These are phyloP conservation scores for Microbotryum silenes-acaulis DNA, from an alignment of 1,284 basidiomycete species.

Conservation along the genomic window DNA sequence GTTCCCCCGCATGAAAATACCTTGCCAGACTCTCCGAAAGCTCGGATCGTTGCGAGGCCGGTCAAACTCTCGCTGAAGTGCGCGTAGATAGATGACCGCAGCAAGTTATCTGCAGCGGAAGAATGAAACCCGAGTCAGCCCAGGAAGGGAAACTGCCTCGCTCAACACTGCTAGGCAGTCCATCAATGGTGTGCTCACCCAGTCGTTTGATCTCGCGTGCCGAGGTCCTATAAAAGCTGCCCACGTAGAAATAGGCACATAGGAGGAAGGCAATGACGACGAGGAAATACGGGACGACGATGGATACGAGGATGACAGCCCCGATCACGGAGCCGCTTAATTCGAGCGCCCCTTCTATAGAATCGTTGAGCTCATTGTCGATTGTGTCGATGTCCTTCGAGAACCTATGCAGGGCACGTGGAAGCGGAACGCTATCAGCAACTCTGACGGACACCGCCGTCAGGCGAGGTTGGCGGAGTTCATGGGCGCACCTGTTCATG, in stretches of 20 bases:
- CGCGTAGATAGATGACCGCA: conserved; percentile 64
- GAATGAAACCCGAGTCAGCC: no score
- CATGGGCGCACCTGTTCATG: conserved; percentile 54
- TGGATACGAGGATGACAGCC: conserved; percentile 56
- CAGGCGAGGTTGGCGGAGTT: conserved; percentile 1
- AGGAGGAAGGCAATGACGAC: conserved; percentile 51
- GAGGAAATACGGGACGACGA: conserved; percentile 72
- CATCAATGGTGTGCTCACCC: no score
- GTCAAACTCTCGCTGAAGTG: conserved; percentile 81
- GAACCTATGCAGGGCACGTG: no score
- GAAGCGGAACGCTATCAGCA: no score
- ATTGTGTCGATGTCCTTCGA: conserved; percentile 54
- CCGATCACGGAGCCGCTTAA: conserved; percentile 61
- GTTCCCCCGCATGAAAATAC: conserved; percentile 11
- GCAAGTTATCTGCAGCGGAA: conserved; percentile 49
- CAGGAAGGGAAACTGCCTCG: no score
- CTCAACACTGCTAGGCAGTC: no score
- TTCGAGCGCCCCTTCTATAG: conserved; percentile 62
- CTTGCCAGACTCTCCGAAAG: conserved; percentile 49
- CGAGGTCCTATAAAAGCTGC: conserved; percentile 69
- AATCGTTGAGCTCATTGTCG: conserved; percentile 64
- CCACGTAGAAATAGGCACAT: conserved; percentile 45
- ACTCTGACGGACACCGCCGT: conserved; percentile 35
- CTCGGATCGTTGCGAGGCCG: conserved; percentile 75
- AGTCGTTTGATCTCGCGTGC: conserved; percentile 64